Evolutionary conservation across 1,139 yeast genomes (phyloP).

Genomic region (Entelexis paramagnoliae): DNA sequence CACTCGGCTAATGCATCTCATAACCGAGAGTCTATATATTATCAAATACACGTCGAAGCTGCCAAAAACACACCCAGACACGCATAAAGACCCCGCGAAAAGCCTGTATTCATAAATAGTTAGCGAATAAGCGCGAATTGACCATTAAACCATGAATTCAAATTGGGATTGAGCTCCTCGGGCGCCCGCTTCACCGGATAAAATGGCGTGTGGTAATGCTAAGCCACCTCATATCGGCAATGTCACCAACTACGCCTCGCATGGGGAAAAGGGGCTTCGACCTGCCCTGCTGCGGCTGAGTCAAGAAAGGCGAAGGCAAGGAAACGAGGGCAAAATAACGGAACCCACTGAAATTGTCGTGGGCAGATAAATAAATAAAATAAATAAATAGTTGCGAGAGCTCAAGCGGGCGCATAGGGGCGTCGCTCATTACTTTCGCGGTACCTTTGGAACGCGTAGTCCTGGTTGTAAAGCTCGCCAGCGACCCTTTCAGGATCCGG

Average conservation of each 20-base stretch:
- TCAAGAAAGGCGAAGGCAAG: background rate
- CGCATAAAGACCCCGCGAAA: background rate
- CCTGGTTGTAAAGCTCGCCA: background rate
- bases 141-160: too few species aligned
- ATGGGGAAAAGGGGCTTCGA: background rate
- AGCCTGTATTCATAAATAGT: too few species aligned
- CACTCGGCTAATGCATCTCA: background rate
- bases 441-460: constrained; percentile 9
- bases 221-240: constrained; percentile 1
- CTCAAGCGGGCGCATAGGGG: background rate
- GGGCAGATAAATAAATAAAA: constrained; percentile 2
- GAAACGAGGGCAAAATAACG: background rate
- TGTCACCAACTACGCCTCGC: constrained; percentile 1
- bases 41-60: background rate
- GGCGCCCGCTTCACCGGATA: background rate
- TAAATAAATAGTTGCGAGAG: constrained; percentile 10
- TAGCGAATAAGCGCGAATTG: too few species aligned
- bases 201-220: background rate
- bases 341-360: background rate
- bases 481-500: background rate
- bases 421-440: constrained; percentile 22
- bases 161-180: too few species aligned
- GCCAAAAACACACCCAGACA: background rate
- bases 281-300: background rate
- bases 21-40: background rate